These are phyloP conservation scores for Candida nonsorbophila DNA, from an alignment of 805 yeast genomes.

Conservation along the genomic window DNA sequence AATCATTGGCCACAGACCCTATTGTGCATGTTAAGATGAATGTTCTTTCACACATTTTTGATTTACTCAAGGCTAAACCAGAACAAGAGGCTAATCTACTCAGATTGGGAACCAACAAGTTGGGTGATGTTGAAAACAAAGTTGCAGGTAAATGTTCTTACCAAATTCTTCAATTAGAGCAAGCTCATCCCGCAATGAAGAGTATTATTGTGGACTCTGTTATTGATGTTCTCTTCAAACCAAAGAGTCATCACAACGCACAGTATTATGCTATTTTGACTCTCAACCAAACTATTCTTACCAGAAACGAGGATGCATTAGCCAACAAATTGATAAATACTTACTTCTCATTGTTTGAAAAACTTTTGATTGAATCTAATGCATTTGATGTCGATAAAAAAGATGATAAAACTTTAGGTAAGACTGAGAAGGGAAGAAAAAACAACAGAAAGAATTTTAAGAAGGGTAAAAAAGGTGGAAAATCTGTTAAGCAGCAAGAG, in stretches of 20 bases:
- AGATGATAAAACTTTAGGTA: conserved; percentile 40
- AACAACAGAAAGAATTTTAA: conserved; percentile 63
- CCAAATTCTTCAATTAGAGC: conserved; percentile 72
- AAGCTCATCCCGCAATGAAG: conserved; percentile 95
- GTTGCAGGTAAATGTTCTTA: conserved; percentile 87
- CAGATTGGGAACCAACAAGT: conserved; percentile 84
- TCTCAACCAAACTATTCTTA: conserved; percentile 86
- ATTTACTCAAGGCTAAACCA: conserved; percentile 77
- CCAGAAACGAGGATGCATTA: conserved; percentile 67
- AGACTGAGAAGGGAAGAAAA: conserved; percentile 52
- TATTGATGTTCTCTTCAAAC: conserved; percentile 72
- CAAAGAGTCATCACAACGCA: conserved; percentile 74
- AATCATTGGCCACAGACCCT: conserved; percentile 82
- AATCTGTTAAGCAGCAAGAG: conserved; percentile 56
- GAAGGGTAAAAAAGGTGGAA: conserved; percentile 85
- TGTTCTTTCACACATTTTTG: conserved; percentile 71
- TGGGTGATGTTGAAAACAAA: conserved; percentile 89
- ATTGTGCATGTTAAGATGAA: conserved; percentile 82
- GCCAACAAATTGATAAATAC: conserved; percentile 82
- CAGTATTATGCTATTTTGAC: conserved; percentile 85
- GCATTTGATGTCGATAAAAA: conserved; percentile 33
- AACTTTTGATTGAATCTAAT: conserved; percentile 67
- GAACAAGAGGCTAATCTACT: conserved; percentile 94
- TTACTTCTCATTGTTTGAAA: conserved; percentile 83
- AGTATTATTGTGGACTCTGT: conserved; percentile 71